A percentile compares a stretch with the other conserved stretches of the same genome.
Evolutionary conservation across 345 rosid genomes (phyloP).

Genomic region (Cochlearia excelsa): DNA sequence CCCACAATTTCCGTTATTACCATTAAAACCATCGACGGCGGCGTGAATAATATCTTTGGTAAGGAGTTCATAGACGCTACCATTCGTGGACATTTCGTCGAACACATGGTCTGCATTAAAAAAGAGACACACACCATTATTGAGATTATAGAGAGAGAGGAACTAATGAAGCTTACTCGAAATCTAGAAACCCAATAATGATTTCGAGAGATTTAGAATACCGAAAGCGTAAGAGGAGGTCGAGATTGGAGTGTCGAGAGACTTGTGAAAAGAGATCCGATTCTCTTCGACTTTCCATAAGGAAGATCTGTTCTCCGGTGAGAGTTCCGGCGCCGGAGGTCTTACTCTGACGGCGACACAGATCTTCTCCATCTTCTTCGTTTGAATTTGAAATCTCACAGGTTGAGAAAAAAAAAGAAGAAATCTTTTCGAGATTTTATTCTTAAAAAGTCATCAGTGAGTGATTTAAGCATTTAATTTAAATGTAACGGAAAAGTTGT

Average conservation of each 20-base stretch:
- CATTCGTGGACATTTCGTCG: slow-evolving; percentile 64
- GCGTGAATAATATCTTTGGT: slow-evolving; percentile 73
- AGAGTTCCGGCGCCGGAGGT: slow-evolving; percentile 48
- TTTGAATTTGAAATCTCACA: slow-evolving; percentile 29
- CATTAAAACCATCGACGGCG: slow-evolving; percentile 82
- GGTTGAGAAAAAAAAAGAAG: background rate
- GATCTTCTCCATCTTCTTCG: slow-evolving; percentile 72
- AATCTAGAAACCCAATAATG: background rate
- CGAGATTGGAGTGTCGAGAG: slow-evolving; percentile 64
- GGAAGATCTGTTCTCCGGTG: slow-evolving; percentile 41
- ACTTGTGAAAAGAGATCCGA: slow-evolving; percentile 71
- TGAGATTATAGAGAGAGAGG: background rate
- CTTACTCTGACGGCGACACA: slow-evolving; percentile 88
- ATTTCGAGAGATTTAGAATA: slow-evolving; percentile 20
- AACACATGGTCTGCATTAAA: slow-evolving; percentile 66
- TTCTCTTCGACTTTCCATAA: slow-evolving; percentile 54
- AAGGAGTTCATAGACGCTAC: slow-evolving; percentile 68
- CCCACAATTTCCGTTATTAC: slow-evolving; percentile 29
- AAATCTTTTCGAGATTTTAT: too few species aligned
- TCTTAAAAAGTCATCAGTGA: too few species aligned
- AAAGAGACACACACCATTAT: background rate
- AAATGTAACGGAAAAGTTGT: too few species aligned
- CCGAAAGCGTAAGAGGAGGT: slow-evolving; percentile 77
- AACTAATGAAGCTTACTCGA: too few species aligned
- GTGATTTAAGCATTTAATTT: too few species aligned